Evolutionary conservation across 345 rosid genomes (phyloP), one percentile per base, ranked within the genome.

Genomic region (Anastatica hierochuntica): DNA sequence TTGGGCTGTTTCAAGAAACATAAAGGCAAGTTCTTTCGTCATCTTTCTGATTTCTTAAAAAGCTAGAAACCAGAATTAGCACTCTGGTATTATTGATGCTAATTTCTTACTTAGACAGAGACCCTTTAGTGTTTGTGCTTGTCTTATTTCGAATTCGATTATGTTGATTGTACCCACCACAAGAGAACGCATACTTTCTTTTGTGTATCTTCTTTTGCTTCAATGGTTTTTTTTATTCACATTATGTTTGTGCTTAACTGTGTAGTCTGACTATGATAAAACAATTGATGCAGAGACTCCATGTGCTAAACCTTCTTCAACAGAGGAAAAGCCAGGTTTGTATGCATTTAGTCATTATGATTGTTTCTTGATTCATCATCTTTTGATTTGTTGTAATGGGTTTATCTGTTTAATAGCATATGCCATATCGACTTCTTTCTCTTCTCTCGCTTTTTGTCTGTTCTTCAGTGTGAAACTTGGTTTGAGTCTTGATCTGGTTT

Each of bases 241-340:
- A 14, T 20, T 31, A n/a, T 16, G 19, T 33, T 57, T 8, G 10
- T 35, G 16, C n/a, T 42, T 10, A n/a, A n/a, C n/a, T 3, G 42
- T 23, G 21, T n/a, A 1, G 58, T 51, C 12, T 58, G 17, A 66
- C 3, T 27, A 49, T 56, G 12, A 33, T 15, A 14, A 48, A 57
- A n/a, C n/a, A n/a, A n/a, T n/a, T 57, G 14, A 20, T 75, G 83
- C 88, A 86, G 95, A 90, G 72, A 77, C 47, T 49, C 95, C 95
- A 36, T 90, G 97, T 67, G 53, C 43, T 27, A 80, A 78, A 69
- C 80, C 83, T 23, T 74, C 48, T 40, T 36, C 74, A 4, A 5
- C 68, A 0, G 64, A 61, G 62, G 77, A 68, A 53, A 79, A 70
- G 47, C 57, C 76, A 47, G 37, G 89, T 85, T 69, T 53, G 69